Evolutionary conservation across 2,329 filamentous ascomycete species (phyloP).

Genomic region (Didymella pomorum): DNA sequence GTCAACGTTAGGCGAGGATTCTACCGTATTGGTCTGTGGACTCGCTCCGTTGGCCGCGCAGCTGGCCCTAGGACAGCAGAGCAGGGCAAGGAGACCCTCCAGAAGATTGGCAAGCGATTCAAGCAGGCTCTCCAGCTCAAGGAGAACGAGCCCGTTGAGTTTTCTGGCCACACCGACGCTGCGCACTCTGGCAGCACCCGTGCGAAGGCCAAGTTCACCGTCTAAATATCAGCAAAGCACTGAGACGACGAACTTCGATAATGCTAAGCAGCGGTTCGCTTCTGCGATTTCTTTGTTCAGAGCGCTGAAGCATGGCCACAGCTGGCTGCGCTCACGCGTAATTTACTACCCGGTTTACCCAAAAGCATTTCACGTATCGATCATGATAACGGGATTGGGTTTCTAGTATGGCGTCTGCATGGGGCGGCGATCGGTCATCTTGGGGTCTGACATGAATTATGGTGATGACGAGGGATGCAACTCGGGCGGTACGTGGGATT

Average conservation of each 20-base stretch:
- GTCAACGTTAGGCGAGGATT: conserved; percentile 99
- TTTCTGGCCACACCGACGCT: conserved; percentile 94
- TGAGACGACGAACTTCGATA: not conserved
- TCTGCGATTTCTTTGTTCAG: conserved; percentile 16
- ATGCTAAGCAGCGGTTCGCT: conserved; percentile 9
- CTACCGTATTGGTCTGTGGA: conserved; percentile 98
- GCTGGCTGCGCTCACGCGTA: conserved; percentile 27
- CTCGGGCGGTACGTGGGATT: conserved; percentile 24
- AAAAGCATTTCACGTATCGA: conserved; percentile 41
- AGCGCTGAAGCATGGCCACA: conserved; percentile 8
- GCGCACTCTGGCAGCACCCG: conserved; percentile 92
- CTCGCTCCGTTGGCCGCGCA: conserved; percentile 87
- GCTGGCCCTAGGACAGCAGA: conserved; percentile 75
- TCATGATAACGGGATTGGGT: conserved; percentile 39
- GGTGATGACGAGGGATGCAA: conserved; percentile 39
- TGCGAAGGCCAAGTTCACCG: conserved; percentile 91
- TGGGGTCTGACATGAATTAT: conserved; percentile 41
- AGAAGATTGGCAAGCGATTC: conserved; percentile 87
- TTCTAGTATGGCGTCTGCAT: conserved; percentile 52
- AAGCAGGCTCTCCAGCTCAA: conserved; percentile 89
- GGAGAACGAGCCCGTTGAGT: conserved; percentile 81
- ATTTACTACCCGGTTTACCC: conserved; percentile 35
- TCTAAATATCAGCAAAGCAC: conserved; percentile 60
- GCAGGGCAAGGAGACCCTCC: conserved; percentile 84
- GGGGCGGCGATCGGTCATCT: conserved; percentile 46